Evolutionary conservation across 495 filamentous ascomycete genomes (phyloP), one percentile per base, ranked within the genome.

Genomic region (Chaetomium cochliodes): DNA sequence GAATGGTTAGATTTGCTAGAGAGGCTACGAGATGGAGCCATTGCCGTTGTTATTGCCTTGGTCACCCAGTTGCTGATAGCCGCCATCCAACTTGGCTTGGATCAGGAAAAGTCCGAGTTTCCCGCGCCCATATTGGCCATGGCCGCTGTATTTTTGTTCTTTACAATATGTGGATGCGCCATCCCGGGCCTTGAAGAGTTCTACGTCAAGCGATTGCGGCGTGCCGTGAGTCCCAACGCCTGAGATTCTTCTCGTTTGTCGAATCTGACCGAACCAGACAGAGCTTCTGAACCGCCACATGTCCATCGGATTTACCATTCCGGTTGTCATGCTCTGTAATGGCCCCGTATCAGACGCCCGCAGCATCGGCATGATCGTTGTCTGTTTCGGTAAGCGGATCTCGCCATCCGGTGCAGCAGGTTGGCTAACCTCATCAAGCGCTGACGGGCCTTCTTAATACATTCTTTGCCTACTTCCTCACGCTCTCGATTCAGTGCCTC

Each of bases 231-330:
- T 68, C 9, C 30, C 55, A 41, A 20, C 6, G 6, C 33, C 57
- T 1, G 20, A n/a, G 13, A 52, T 9, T 50, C n/a, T 20, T 23
- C 3, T 23, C 11, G 13, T 20, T 8, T 37, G 1, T 22, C 8
- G 46, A 8, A 42, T 23, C 25, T 51, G 18, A 66, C 60, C 2
- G 30, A 5, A 54, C 11, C 3, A 76, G 64, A 73, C 74, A 16
- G 75, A 79, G 49, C 74, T 82, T 13, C 57, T 82, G 49, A 80
- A 80, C 58, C 75, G 79, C 9, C 79, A 82, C 65, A 82, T 82
- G 79, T 79, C 78, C 2, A 72, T 81, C 42, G 79, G 79, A 2
- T 82, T 82, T 50, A 79, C 77, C 37, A 73, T 80, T 2, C 78
- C 77, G 2, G 78, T 82, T 30, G 68, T 80, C 52, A 76, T 80